Conservation (phyloP, 768 basidiomycete species). For the Trametes cinnabarina region DNA sequence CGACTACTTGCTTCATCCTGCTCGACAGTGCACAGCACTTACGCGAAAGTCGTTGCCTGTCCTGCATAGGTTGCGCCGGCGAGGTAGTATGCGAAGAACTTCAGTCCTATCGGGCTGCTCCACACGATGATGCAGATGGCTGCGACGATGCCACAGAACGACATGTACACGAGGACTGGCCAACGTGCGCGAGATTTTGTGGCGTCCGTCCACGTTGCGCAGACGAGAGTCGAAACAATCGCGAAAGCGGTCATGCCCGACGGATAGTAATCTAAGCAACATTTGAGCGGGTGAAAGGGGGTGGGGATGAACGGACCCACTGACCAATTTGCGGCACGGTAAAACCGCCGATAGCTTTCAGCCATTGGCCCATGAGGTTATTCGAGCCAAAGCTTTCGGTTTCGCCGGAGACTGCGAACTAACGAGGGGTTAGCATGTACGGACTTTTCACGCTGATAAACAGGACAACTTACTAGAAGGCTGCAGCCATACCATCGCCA, state of each 20-base stretch:
- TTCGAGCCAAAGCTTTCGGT: slow-evolving; percentile 69
- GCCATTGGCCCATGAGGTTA: slow-evolving; percentile 73
- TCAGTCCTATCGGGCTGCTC: slow-evolving; percentile 57
- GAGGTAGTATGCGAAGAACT: slow-evolving; percentile 73
- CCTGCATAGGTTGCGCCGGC: slow-evolving; percentile 71
- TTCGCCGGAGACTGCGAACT: slow-evolving; percentile 68
- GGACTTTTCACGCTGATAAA: not conserved
- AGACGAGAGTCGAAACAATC: slow-evolving; percentile 60
- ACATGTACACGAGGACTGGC: slow-evolving; percentile 67
- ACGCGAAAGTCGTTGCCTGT: slow-evolving; percentile 77
- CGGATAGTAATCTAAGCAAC: slow-evolving; percentile 49
- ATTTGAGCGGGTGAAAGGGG: not conserved
- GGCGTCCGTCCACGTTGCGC: slow-evolving; percentile 63
- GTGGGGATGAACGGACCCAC: slow-evolving; percentile 8
- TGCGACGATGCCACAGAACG: slow-evolving; percentile 49
- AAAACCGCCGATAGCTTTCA: slow-evolving; percentile 59
- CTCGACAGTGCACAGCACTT: slow-evolving; percentile 24
- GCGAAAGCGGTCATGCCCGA: slow-evolving; percentile 64
- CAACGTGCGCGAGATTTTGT: slow-evolving; percentile 51
- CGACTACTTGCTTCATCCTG: not conserved
- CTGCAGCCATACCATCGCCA: slow-evolving; percentile 74
- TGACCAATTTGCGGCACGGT: slow-evolving; percentile 60
- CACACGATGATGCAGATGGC: slow-evolving; percentile 61
- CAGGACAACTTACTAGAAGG: slow-evolving; percentile 43
- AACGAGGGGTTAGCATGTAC: not conserved